Evolutionary conservation across 768 basidiomycete genomes (phyloP).

Genomic region (Trametes elegans): DNA sequence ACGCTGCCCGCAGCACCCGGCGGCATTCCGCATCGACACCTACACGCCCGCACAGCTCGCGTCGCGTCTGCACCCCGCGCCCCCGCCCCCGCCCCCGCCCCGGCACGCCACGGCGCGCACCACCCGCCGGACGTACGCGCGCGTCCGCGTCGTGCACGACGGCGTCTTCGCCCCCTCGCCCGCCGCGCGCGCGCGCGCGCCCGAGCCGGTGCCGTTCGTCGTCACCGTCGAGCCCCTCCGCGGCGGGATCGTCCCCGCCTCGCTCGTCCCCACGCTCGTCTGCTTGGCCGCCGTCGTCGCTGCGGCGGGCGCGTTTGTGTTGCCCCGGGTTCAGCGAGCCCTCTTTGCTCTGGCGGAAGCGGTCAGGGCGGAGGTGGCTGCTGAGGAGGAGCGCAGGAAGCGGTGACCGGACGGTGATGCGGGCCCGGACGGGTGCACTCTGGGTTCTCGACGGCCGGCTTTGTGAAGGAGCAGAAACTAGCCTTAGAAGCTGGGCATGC

Average conservation of each 20-base stretch:
- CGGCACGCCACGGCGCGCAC: too few species aligned
- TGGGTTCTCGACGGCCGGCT: too few species aligned
- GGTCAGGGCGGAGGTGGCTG: slow-evolving; percentile 16
- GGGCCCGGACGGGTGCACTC: too few species aligned
- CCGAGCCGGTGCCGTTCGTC: slow-evolving; percentile 44
- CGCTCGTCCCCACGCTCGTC: slow-evolving; percentile 38
- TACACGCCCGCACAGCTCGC: slow-evolving; percentile 40
- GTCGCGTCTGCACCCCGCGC: too few species aligned
- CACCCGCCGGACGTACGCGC: slow-evolving; percentile 52
- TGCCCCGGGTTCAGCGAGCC: slow-evolving; percentile 14
- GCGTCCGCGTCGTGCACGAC: slow-evolving; percentile 51
- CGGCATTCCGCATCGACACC: slow-evolving; percentile 41
- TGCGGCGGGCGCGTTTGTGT: slow-evolving; percentile 24
- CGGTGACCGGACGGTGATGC: too few species aligned
- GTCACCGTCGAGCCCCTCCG: slow-evolving; percentile 59
- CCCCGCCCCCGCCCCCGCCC: too few species aligned
- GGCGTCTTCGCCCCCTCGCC: slow-evolving; percentile 47
- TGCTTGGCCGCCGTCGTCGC: slow-evolving; percentile 31
- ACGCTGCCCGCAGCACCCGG: slow-evolving; percentile 36
- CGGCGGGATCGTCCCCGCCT: slow-evolving; percentile 56
- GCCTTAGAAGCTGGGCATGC: too few species aligned
- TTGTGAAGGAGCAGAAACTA: too few species aligned
- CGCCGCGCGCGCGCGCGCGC: neutral
- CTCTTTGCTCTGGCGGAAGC: slow-evolving; percentile 15
- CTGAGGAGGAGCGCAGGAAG: neutral